phyloP scores from a whole-genome alignment of 2,329 filamentous ascomycete genomes.

The Calcarisporium arbuscula region DNA sequence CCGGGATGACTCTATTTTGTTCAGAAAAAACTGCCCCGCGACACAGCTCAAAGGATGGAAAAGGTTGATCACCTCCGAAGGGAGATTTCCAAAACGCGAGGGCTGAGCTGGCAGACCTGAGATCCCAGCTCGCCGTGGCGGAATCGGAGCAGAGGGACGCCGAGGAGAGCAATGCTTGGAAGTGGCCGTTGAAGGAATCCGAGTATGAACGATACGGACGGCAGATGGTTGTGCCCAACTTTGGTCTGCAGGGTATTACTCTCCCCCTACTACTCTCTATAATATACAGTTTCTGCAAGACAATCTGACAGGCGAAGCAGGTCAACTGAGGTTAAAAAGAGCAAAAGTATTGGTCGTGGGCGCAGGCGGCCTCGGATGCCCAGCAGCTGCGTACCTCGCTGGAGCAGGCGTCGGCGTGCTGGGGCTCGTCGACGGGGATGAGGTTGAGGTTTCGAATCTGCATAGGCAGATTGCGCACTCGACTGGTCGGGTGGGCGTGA shows the following conservation, averaged over 20 bases:
- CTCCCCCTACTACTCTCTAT: neutral
- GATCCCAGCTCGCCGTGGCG: conserved; percentile 35
- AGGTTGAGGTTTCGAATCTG: conserved; percentile 82
- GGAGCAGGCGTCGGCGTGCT: conserved; percentile 80
- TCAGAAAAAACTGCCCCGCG: no score
- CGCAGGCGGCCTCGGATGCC: conserved; percentile 84
- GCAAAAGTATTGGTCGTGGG: conserved; percentile 76
- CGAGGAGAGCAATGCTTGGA: conserved; percentile 28
- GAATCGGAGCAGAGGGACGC: conserved; percentile 21
- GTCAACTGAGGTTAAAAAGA: conserved; percentile 66
- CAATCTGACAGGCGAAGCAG: conserved; percentile 32
- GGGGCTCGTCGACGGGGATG: conserved; percentile 81
- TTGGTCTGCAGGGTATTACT: conserved; percentile 64
- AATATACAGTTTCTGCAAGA: neutral
- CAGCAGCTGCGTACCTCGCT: conserved; percentile 86
- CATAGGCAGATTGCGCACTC: conserved; percentile 86
- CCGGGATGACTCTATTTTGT: no score
- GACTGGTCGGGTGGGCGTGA: conserved; percentile 61
- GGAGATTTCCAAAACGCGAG: conserved; percentile 43
- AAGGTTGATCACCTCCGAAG: conserved; percentile 33
- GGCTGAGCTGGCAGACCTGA: conserved; percentile 39
- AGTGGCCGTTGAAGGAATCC: conserved; percentile 63
- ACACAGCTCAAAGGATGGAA: conserved; percentile 34
- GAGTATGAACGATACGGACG: conserved; percentile 86
- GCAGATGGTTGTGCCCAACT: conserved; percentile 79